Conservation (phyloP, 1,284 basidiomycete species). For the Peniophora sp. region DNA sequence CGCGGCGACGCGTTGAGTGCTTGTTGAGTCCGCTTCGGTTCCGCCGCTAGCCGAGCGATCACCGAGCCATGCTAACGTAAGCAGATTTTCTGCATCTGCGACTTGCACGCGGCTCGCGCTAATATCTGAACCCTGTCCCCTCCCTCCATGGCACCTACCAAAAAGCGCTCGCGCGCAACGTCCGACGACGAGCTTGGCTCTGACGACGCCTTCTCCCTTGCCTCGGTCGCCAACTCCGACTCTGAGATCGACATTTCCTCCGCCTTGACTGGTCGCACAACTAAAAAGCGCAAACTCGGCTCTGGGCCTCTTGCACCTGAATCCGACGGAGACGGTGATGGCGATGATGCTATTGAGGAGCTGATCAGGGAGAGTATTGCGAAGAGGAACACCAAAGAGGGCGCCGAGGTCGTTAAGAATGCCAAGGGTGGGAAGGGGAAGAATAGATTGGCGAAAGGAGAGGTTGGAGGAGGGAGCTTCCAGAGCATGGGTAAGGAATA, state of each 20-base stretch:
- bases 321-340: slow-evolving; percentile 15
- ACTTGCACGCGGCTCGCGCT: no score
- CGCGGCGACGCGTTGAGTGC: no score
- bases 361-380: slow-evolving; percentile 59
- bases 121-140: background rate
- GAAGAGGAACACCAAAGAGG: slow-evolving; percentile 60
- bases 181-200: background rate
- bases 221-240: slow-evolving; percentile 20
- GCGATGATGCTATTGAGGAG: slow-evolving; percentile 50
- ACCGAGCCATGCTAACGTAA: no score
- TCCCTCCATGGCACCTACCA: background rate
- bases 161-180: slow-evolving; percentile 2
- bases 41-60: no score
- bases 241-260: slow-evolving; percentile 39
- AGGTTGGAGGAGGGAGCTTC: slow-evolving; percentile 78
- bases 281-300: slow-evolving; percentile 21
- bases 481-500: slow-evolving; percentile 73
- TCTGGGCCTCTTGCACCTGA: background rate
- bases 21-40: no score
- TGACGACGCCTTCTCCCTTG: slow-evolving; percentile 5
- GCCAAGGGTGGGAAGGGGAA: slow-evolving; percentile 58
- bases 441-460: slow-evolving; percentile 55
- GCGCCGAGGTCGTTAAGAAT: slow-evolving; percentile 64
- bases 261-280: slow-evolving; percentile 25
- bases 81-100: no score